Base-by-base conservation (phyloP, 768 basidiomycete genomes). In the Boletus sp. region DNA sequence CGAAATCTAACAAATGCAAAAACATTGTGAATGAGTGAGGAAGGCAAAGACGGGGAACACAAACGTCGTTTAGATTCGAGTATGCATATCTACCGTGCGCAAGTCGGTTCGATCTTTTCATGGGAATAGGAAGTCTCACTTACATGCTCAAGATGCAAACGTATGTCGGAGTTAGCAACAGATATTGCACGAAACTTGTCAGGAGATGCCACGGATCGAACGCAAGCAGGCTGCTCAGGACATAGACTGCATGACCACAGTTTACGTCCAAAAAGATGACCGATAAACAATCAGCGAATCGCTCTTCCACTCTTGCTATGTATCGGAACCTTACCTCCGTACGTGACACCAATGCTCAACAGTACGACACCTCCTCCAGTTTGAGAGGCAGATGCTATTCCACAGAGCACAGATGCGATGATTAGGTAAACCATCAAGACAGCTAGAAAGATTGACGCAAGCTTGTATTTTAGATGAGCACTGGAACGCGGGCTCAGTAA, bases 131-230 rank as follows among this genome's bases (percentile, higher is more conserved):
- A 54, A 44, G 47, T 35, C 25, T 40, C 34, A 67, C 87, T 64
- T 52, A 90, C 87, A 93, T 84, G 69, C 84, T 86, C 51, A 90
- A 71, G 55, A 90, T 77, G 65, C 87, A 88, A 66, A 90, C 80
- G 60, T 88, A 90, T 29, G 83, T 84, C 27, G 94, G 92, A 3
- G 87, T 90, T 51, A 97, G 80, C 19, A 98, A 74, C 65, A 98
- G 72, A 65, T 97, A 99, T 47, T 91, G 93, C 14, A 86, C 61
- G 65, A 94, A 93, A 63, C 90, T 93, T 9, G 95, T 98, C 58
- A 97, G 45, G 76, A 98, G 84, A 72, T 98, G 96, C 92, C 93
- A 95, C 5, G 97, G 95, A 70, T 99, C 97, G 53, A 95, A 82
- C 0, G 93, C 91, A 38, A 98, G 74, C 37, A 97, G 59, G 56